phyloP scores from a whole-genome alignment of 1,139 yeast genomes.

The Yamadazyma kanchanaburiensis region DNA sequence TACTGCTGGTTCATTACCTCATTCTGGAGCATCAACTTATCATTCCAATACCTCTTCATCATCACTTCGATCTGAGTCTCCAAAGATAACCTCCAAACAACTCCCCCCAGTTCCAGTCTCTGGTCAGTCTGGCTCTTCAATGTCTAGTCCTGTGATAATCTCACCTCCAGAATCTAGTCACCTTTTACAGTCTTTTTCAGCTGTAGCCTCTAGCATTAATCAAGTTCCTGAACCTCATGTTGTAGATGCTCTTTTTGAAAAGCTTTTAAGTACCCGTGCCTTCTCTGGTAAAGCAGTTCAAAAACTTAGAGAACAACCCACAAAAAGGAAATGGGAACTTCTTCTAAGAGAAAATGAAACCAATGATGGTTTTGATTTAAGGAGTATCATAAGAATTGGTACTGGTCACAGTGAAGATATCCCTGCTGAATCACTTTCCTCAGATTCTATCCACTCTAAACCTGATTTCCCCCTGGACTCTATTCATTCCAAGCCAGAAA shows the following conservation, averaged over 20 bases:
- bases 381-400: slow-evolving; percentile 10
- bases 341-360: slow-evolving; percentile 41
- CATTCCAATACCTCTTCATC: slow-evolving; percentile 12
- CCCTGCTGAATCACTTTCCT: slow-evolving; percentile 1
- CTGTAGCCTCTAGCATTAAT: slow-evolving; percentile 27
- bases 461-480: slow-evolving; percentile 2
- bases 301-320: slow-evolving; percentile 28
- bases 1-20: too few species aligned
- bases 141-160: slow-evolving; percentile 1
- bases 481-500: slow-evolving; percentile 1
- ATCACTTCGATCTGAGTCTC: slow-evolving; percentile 9
- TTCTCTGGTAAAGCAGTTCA: slow-evolving; percentile 34
- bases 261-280: slow-evolving; percentile 34
- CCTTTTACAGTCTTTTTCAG: slow-evolving; percentile 30
- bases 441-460: neutral
- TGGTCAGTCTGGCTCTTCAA: neutral
- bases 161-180: too few species aligned
- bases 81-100: slow-evolving; percentile 1
- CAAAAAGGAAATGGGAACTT: slow-evolving; percentile 44
- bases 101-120: slow-evolving; percentile 4
- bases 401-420: slow-evolving; percentile 1
- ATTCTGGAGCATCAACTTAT: too few species aligned
- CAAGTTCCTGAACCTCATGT: slow-evolving; percentile 35
- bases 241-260: slow-evolving; percentile 39
- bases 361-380: slow-evolving; percentile 35